Conservation (phyloP, 2,329 filamentous ascomycete species). For the Coniochaeta hoffmannii region DNA sequence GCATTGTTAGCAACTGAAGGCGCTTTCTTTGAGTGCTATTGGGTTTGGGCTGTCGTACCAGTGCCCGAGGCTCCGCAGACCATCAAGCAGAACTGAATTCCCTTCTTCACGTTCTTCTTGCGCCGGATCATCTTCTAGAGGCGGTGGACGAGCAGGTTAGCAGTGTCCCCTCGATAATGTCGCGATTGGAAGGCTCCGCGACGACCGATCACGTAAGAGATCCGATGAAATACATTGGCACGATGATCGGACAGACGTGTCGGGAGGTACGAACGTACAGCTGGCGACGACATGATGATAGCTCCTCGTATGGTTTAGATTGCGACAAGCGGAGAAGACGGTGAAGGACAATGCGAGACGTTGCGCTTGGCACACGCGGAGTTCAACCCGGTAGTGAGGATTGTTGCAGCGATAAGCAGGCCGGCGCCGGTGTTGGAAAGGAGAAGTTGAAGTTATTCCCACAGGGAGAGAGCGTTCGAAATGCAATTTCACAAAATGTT, state of each 20-base stretch:
- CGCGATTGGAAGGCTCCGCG: slow-evolving; percentile 3
- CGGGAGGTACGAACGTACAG: slow-evolving; percentile 20
- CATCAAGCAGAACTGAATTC: slow-evolving; percentile 99
- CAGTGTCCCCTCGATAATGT: slow-evolving; percentile 5
- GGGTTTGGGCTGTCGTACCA: slow-evolving; percentile 51
- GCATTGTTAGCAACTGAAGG: background rate
- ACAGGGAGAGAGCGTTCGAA: slow-evolving; percentile 9
- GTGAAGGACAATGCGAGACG: background rate
- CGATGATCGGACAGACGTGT: slow-evolving; percentile 5
- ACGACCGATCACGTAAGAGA: background rate
- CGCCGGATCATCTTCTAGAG: slow-evolving; percentile 86
- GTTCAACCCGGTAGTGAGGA: background rate
- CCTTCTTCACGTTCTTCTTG: slow-evolving; percentile 99
- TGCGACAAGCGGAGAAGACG: background rate
- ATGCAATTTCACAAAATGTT: slow-evolving; percentile 33
- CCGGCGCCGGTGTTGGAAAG: background rate
- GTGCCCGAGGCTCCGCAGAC: slow-evolving; percentile 98
- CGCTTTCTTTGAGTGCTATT: background rate
- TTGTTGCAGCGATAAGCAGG: background rate
- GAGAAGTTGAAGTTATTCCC: slow-evolving; percentile 2
- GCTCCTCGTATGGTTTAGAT: background rate
- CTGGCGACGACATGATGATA: slow-evolving; percentile 23
- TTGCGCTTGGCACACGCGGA: background rate
- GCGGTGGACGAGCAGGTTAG: slow-evolving; percentile 19
- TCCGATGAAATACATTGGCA: slow-evolving; percentile 4